Base-by-base conservation (phyloP, 2,329 filamentous ascomycete species). In the Sclerotinia nivalis region DNA sequence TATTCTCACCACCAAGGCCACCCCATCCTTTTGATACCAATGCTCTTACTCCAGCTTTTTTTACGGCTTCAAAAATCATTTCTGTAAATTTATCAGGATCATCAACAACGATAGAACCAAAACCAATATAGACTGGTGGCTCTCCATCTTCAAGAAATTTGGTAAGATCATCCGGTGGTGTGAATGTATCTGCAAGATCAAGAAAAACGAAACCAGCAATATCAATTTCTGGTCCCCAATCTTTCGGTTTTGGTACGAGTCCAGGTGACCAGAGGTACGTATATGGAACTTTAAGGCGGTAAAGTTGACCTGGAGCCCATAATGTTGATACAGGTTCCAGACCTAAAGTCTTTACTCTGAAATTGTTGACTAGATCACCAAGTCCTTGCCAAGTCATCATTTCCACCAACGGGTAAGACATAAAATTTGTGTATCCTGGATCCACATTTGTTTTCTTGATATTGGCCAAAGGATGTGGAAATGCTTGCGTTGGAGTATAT, bases 311-410 rank as follows among this genome's bases (percentile, higher is more conserved):
- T 0, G 91, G 91, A 0, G 91, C 92, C 91, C 91, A 93, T 0
- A 93, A 81, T 0, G 89, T 92, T 49, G 89, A 91, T 2, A 95
- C 88, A 0, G 91, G 89, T 73, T 94, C 91, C 0, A 95, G 81
- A 1, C 86, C 86, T 0, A 95, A 81, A 0, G 88, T 92, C 68
- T 89, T 87, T 7, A 88, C 84, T 60, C 92, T 85, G 74, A 94
- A 93, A 40, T 87, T 83, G 76, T 95, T 95, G 73, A 95, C 86
- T 40, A 95, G 81, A 77, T 94, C 92, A 2, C 92, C 92, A 0
- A 95, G 83, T 83, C 93, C 94, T 79, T 97, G 93, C 93, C 93
- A 97, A 1, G 93, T 91, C 86, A 95, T 92, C 87, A 93, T 90
- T 77, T 95, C 92, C 1, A 95, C 91, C 49, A 95, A 80, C 0